Evolutionary conservation across 495 filamentous ascomycete genomes (phyloP).

Genomic region (Platismatia glauca): DNA sequence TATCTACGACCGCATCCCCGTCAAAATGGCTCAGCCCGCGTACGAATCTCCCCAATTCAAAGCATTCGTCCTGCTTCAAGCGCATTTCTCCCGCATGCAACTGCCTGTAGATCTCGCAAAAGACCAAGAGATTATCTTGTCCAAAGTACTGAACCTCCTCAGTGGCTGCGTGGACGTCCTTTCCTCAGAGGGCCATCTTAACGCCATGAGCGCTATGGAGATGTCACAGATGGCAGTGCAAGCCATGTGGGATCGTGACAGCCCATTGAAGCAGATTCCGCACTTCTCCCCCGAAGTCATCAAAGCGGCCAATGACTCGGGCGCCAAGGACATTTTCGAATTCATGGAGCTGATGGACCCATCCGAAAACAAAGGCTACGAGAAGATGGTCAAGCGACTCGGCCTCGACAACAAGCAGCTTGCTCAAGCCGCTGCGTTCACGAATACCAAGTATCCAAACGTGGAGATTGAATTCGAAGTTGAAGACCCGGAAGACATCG

Average conservation of each 20-base stretch:
- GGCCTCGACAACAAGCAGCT: conserved; percentile 75
- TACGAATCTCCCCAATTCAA: conserved; percentile 98
- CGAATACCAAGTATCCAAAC: conserved; percentile 93
- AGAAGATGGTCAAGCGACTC: conserved; percentile 62
- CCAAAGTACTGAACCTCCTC: conserved; percentile 77
- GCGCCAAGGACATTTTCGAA: conserved; percentile 86
- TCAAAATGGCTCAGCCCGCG: conserved; percentile 79
- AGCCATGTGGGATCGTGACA: conserved; percentile 98
- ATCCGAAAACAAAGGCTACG: conserved; percentile 73
- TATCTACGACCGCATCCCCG: conserved; percentile 87
- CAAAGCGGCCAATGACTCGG: conserved; percentile 69
- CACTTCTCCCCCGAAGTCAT: conserved; percentile 81
- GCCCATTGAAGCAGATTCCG: conserved; percentile 93
- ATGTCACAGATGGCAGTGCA: conserved; percentile 99
- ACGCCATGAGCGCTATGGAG: conserved; percentile 98
- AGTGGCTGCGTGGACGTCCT: conserved; percentile 92
- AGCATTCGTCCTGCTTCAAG: conserved; percentile 89
- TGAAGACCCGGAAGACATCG: conserved; percentile 68
- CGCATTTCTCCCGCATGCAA: conserved; percentile 95
- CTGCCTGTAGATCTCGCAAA: conserved; percentile 94
- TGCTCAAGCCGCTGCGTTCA: conserved; percentile 82
- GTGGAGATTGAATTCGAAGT: conserved; percentile 83
- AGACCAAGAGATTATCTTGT: conserved; percentile 83
- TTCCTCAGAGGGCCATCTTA: conserved; percentile 90
- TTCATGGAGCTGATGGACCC: conserved; percentile 99